phyloP scores from a whole-genome alignment of 108 stramenopile species.

The Mayamaea pseudoterrestris region DNA sequence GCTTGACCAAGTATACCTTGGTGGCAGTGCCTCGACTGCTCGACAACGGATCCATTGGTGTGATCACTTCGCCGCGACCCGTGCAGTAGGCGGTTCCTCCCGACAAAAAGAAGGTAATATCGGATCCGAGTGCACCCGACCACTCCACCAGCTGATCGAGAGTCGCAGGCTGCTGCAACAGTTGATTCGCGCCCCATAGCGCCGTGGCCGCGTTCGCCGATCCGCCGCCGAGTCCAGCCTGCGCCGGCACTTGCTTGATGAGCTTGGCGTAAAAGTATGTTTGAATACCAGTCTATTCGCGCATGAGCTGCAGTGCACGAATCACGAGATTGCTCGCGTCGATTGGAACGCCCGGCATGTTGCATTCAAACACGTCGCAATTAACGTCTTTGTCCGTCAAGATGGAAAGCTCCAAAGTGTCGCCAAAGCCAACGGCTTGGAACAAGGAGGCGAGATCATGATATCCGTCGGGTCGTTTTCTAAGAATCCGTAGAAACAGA shows the following conservation, averaged over 20 bases:
- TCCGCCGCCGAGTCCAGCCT: constrained; percentile 93
- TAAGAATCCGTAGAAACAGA: constrained; percentile 90
- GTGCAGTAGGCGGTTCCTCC: constrained; percentile 94
- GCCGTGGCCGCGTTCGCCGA: constrained; percentile 91
- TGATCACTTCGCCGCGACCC: constrained; percentile 88
- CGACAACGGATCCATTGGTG: constrained; percentile 67
- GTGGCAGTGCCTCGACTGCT: constrained; percentile 31
- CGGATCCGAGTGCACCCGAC: constrained; percentile 86
- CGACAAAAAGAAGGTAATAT: constrained; percentile 92
- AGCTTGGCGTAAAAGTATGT: constrained; percentile 66
- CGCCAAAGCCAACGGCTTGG: constrained; percentile 90
- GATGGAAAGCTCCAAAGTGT: constrained; percentile 57
- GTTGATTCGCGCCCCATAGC: constrained; percentile 86
- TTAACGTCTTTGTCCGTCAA: constrained; percentile 14
- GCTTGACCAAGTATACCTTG: constrained; percentile 76
- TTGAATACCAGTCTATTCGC: constrained; percentile 47
- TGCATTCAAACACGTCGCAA: constrained; percentile 70
- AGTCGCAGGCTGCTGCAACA: constrained; percentile 78
- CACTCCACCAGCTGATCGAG: constrained; percentile 82
- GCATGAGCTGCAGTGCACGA: constrained; percentile 79
- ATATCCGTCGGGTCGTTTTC: constrained; percentile 83
- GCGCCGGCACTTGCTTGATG: constrained; percentile 80
- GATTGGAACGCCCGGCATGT: constrained; percentile 81
- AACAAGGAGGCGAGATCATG: constrained; percentile 94
- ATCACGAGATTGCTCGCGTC: constrained; percentile 83